Conservation (phyloP, 768 basidiomycete genomes). For the Leccinellum albellum region DNA sequence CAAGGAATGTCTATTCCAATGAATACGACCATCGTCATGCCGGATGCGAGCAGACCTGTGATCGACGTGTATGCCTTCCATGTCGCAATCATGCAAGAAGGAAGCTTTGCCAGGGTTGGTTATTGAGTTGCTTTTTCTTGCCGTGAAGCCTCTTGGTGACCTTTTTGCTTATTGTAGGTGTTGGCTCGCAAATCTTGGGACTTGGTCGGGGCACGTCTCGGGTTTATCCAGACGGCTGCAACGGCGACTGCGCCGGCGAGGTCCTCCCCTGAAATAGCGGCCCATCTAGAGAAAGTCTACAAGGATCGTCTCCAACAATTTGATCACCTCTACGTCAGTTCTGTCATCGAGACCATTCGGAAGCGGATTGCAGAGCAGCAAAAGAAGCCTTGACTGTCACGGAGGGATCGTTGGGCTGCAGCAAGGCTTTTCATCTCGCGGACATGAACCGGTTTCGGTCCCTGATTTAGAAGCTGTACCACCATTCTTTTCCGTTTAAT, state of each 20-base stretch:
- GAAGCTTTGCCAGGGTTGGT: conserved; percentile 28
- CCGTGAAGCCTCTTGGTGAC: neutral
- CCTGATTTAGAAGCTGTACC: conserved; percentile 15
- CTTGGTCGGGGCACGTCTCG: conserved; percentile 26
- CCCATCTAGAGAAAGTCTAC: conserved; percentile 26
- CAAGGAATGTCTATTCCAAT: conserved; percentile 23
- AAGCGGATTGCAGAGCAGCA: conserved; percentile 32
- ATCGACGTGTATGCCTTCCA: conserved; percentile 30
- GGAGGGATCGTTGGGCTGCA: conserved; percentile 8
- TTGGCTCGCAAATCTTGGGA: conserved; percentile 25
- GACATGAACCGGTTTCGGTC: conserved; percentile 3
- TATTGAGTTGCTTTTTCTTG: neutral
- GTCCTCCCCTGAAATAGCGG: conserved; percentile 24
- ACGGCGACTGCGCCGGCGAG: conserved; percentile 21
- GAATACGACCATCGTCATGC: conserved; percentile 29
- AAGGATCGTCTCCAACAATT: conserved; percentile 31
- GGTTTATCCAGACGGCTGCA: conserved; percentile 21
- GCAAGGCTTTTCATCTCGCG: conserved; percentile 2
- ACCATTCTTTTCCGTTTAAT: conserved; percentile 3
- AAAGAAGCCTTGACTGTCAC: conserved; percentile 22
- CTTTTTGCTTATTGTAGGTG: conserved; percentile 17
- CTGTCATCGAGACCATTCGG: conserved; percentile 30
- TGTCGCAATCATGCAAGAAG: conserved; percentile 32
- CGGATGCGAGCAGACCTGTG: conserved; percentile 23
- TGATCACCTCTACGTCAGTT: conserved; percentile 32